These are phyloP conservation scores for Bromus sterilis DNA, from an alignment of 176 grass and related monocot genomes.

Conservation along the genomic window DNA sequence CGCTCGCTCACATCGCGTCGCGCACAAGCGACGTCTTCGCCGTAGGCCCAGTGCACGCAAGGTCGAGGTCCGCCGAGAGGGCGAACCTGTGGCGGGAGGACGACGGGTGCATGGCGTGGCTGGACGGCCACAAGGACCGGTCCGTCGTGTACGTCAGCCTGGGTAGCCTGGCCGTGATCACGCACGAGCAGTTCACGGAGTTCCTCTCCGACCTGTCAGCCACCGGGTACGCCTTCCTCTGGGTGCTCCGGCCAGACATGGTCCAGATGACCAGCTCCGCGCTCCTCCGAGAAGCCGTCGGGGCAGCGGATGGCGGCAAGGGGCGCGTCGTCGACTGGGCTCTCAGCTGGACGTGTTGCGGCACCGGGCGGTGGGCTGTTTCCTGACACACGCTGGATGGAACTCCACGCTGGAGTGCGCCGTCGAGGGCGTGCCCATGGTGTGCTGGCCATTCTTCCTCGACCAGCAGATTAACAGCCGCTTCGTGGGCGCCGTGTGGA, in stretches of 20 bases:
- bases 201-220: background rate
- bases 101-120: too few relatives aligned
- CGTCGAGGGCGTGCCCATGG: constrained; percentile 35
- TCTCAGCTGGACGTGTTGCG: constrained; percentile 51
- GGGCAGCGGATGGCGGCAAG: background rate
- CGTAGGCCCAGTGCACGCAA: too few relatives aligned
- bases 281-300: background rate
- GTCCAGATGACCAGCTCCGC: background rate
- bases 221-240: background rate
- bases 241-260: background rate
- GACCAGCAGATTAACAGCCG: constrained; percentile 26
- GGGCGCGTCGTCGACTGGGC: constrained; percentile 38
- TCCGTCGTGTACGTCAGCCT: background rate
- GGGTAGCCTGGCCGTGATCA: background rate
- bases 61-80: too few relatives aligned
- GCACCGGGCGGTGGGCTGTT: constrained; percentile 55
- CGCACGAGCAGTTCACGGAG: background rate
- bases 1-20: too few relatives aligned
- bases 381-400: constrained; percentile 64
- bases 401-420: constrained; percentile 48
- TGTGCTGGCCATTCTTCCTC: constrained; percentile 25
- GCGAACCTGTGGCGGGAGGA: too few relatives aligned
- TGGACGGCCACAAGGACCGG: too few relatives aligned
- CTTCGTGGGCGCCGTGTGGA: constrained; percentile 32
- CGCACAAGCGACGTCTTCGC: too few relatives aligned